A percentile compares a stretch with the other conserved stretches of the same genome.
phyloP scores from a whole-genome alignment of 306 rosid species.

The Sophora flavescens region DNA sequence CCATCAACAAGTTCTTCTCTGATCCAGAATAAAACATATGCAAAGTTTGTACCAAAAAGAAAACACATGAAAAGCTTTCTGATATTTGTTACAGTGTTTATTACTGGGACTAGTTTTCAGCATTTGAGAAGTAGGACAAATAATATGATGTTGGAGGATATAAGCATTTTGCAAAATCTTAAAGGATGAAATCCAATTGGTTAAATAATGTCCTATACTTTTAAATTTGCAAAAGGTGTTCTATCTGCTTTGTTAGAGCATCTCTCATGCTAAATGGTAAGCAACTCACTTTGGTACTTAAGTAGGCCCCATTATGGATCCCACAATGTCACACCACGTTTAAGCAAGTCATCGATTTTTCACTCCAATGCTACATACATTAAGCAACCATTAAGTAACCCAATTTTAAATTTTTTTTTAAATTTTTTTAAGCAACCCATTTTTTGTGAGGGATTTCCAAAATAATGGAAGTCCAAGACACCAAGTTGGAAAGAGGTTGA shows the following conservation, averaged over 20 bases:
- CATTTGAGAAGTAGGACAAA: constrained; percentile 12
- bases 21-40: constrained; percentile 51
- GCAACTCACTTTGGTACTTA: too few species aligned
- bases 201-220: not conserved
- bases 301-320: too few species aligned
- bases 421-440: too few species aligned
- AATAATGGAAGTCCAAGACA: too few species aligned
- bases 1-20: constrained; percentile 78
- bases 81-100: not conserved
- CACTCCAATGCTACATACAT: too few species aligned
- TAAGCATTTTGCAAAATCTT: constrained; percentile 9
- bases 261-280: too few species aligned
- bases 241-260: not conserved
- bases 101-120: constrained; percentile 4
- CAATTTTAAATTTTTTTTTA: too few species aligned
- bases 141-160: constrained; percentile 5
- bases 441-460: too few species aligned
- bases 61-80: not conserved
- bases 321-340: too few species aligned
- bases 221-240: not conserved
- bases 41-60: constrained; percentile 28
- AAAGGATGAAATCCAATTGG: not conserved
- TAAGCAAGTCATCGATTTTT: too few species aligned
- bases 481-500: too few species aligned
- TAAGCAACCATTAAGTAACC: too few species aligned